These are phyloP conservation scores for Suillus tomentosus DNA, from an alignment of 768 basidiomycete species.

Conservation along the genomic window DNA sequence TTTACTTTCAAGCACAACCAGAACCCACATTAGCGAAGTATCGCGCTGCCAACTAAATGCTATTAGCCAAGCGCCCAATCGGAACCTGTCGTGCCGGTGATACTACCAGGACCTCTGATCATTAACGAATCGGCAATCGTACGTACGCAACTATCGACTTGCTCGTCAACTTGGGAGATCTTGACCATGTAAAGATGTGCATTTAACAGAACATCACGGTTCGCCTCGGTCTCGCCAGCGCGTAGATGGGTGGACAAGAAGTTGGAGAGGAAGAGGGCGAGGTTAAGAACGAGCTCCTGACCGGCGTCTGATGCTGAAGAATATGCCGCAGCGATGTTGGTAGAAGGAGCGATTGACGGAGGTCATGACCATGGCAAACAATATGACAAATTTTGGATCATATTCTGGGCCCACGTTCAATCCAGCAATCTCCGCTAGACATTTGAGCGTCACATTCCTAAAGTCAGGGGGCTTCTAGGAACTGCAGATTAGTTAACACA, in stretches of 20 bases:
- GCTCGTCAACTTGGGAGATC: slow-evolving; percentile 95
- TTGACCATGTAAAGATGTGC: slow-evolving; percentile 99
- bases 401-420: slow-evolving; percentile 96
- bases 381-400: slow-evolving; percentile 95
- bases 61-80: too few species aligned
- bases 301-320: slow-evolving; percentile 86
- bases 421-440: slow-evolving; percentile 93
- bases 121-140: too few species aligned
- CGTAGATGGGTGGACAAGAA: slow-evolving; percentile 93
- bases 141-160: too few species aligned
- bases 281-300: slow-evolving; percentile 96
- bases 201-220: slow-evolving; percentile 92
- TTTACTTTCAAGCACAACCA: too few species aligned
- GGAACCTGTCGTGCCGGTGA: too few species aligned
- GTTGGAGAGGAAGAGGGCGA: slow-evolving; percentile 96
- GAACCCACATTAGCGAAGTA: too few species aligned
- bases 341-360: slow-evolving; percentile 91
- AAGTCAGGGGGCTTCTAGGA: slow-evolving; percentile 94
- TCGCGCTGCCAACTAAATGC: too few species aligned
- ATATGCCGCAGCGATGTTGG: slow-evolving; percentile 93
- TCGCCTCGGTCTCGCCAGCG: slow-evolving; percentile 87
- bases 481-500: slow-evolving; percentile 48
- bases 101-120: too few species aligned
- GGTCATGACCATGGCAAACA: slow-evolving; percentile 99
- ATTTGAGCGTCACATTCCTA: slow-evolving; percentile 95